Conservation (phyloP, 805 yeast genomes). For the Nakazawaea siamensis region DNA sequence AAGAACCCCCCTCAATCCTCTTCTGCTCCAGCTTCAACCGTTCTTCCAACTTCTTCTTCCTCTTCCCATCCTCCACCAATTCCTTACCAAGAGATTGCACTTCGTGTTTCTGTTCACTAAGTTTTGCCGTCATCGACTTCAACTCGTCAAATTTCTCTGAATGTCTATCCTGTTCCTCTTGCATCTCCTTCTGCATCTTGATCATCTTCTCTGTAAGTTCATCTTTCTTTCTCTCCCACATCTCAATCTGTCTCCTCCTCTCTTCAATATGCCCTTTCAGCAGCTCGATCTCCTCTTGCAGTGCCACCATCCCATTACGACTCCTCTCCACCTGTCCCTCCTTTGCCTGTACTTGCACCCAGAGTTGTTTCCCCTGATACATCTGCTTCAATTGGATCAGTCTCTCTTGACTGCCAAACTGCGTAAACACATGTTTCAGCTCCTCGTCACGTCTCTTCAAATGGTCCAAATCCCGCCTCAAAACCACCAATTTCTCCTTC, state of each 20-base stretch:
- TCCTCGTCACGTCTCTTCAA: constrained; percentile 32
- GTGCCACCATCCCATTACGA: constrained; percentile 12
- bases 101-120: neutral
- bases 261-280: neutral
- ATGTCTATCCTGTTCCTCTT: neutral
- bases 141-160: neutral
- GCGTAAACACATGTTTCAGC: constrained; percentile 30
- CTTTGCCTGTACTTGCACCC: constrained; percentile 32
- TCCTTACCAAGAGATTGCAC: neutral
- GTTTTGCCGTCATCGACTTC: neutral
- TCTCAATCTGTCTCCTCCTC: neutral
- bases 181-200: neutral
- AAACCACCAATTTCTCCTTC: constrained; percentile 28
- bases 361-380: constrained; percentile 38
- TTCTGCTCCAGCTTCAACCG: neutral
- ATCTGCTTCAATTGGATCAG: constrained; percentile 28
- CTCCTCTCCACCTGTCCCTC: constrained; percentile 16
- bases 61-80: neutral
- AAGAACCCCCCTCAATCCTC: neutral
- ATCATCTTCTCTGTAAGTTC: neutral
- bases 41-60: neutral
- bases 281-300: constrained; percentile 1
- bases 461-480: constrained; percentile 29
- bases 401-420: constrained; percentile 31
- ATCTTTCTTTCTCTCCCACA: neutral